Evolutionary conservation across 805 yeast genomes (phyloP).

Genomic region (Maudiozyma barnettii): DNA sequence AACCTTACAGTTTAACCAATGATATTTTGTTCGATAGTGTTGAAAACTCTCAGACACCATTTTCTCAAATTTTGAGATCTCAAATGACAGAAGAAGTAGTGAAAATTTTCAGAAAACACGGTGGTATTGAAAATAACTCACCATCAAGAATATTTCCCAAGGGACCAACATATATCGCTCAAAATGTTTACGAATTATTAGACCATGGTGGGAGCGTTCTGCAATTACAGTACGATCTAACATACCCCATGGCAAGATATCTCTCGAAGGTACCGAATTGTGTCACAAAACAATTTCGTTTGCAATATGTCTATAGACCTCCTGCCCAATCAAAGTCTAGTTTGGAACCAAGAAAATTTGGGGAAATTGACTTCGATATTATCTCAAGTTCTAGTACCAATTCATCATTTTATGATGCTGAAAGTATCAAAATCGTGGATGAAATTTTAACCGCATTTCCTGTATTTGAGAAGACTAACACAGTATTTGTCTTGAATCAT

Average conservation of each 20-base stretch:
- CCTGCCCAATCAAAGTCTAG: constrained; percentile 41
- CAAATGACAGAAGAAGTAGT: constrained; percentile 52
- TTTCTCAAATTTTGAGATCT: constrained; percentile 48
- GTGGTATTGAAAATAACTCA: constrained; percentile 69
- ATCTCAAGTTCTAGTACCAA: constrained; percentile 41
- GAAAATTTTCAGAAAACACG: constrained; percentile 66
- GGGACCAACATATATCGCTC: constrained; percentile 58
- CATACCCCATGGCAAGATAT: constrained; percentile 80
- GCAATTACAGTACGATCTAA: constrained; percentile 82
- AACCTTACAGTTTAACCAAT: constrained; percentile 75
- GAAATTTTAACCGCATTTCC: constrained; percentile 63
- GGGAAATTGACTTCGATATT: constrained; percentile 83
- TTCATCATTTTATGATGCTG: constrained; percentile 68
- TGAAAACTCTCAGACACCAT: constrained; percentile 23
- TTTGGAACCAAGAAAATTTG: constrained; percentile 65
- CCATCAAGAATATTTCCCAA: constrained; percentile 72
- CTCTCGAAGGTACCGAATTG: constrained; percentile 51
- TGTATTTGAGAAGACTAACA: constrained; percentile 48
- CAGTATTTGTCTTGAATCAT: constrained; percentile 65
- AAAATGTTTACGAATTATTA: constrained; percentile 65
- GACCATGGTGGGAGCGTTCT: constrained; percentile 83
- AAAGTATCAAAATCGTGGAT: constrained; percentile 70
- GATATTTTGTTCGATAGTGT: constrained; percentile 70
- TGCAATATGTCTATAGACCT: constrained; percentile 76
- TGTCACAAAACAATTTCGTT: constrained; percentile 51